A percentile compares a stretch with the other conserved stretches of the same genome.
phyloP scores from a whole-genome alignment of 116 monocot species.

The Cymodocea nodosa region DNA sequence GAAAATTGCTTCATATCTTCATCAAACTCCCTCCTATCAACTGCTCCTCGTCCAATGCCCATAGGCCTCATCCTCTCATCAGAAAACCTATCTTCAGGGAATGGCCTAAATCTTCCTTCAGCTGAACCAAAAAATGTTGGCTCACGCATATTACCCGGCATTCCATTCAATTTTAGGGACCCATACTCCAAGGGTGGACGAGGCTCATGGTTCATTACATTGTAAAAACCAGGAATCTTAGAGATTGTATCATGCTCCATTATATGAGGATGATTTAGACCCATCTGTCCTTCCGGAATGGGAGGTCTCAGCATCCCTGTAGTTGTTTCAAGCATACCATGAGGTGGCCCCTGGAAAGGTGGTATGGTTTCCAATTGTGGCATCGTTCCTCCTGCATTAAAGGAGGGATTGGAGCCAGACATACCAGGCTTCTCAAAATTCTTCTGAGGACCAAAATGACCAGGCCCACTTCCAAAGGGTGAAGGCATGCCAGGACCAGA shows the following conservation, averaged over 20 bases:
- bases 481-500: conserved; percentile 8
- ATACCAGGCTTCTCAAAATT: conserved; percentile 1
- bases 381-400: conserved; percentile 6
- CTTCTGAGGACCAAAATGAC: conserved; percentile 11
- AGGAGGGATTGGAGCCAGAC: conserved; percentile 10
- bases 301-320: conserved; percentile 15
- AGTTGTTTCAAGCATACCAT: conserved; percentile 22
- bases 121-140: conserved; percentile 12
- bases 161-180: conserved; percentile 28
- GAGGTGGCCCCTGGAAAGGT: conserved; percentile 18
- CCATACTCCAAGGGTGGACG: conserved; percentile 8
- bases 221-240: conserved; percentile 17
- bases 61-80: conserved; percentile 9
- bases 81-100: conserved; percentile 28
- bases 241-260: conserved; percentile 8
- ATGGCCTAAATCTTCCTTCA: conserved; percentile 37
- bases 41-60: conserved; percentile 18
- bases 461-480: conserved; percentile 12
- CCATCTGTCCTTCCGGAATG: conserved; percentile 17
- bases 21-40: conserved; percentile 36
- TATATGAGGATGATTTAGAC: conserved; percentile 8
- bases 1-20: conserved; percentile 70
- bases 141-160: conserved; percentile 21
- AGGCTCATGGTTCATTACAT: conserved; percentile 22
- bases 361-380: conserved; percentile 19